Base-by-base conservation (phyloP, 768 basidiomycete genomes). In the Lentinula edodes region DNA sequence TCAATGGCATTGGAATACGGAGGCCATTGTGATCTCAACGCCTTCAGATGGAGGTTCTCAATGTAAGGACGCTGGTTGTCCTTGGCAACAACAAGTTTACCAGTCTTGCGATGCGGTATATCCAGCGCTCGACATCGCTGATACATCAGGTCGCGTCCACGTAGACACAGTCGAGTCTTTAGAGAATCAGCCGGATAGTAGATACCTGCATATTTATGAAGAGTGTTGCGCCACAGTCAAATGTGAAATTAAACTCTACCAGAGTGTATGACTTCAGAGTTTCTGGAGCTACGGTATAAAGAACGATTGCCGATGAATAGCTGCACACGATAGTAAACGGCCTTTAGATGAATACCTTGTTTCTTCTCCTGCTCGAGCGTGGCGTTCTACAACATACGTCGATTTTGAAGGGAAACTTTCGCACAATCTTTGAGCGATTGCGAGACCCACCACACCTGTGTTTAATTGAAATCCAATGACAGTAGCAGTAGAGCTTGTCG, bases 181-280 rank as follows among this genome's bases (percentile, higher is more conserved):
- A 95, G 76, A 1, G 94, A 96, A 23, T 85, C 75, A 2, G 81
- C 73, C 0, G 94, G 93, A 69, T 96, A 96, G 69, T 94, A 93
- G 1, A 94, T 76, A 28, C 92, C 92, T 93, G 65, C 4, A 43
- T 61, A 32, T 41, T n/a, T 32, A 4, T 32, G 52, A 34, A 57
- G 38, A 32, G 20, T 23, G 10, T 13, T 46, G 6, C 39, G 13
- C 42, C 23, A 23, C 10, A n/a, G 7, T 10, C 16, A 38, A 43
- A 4, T 28, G 42, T 12, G 12, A 46, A 42, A 35, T 28, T 28
- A 3, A 20, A 23, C 63, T 70, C 46, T 68, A 86, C 91, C 94
- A 63, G 91, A 88, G 75, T 98, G 95, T 32, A 98, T 90, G 23
- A 98, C 95, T 69, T 97, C 95, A 0, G 94, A 95, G 71, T 96